phyloP scores from a whole-genome alignment of 257 asterid species.

The Nicotiana otophora region DNA sequence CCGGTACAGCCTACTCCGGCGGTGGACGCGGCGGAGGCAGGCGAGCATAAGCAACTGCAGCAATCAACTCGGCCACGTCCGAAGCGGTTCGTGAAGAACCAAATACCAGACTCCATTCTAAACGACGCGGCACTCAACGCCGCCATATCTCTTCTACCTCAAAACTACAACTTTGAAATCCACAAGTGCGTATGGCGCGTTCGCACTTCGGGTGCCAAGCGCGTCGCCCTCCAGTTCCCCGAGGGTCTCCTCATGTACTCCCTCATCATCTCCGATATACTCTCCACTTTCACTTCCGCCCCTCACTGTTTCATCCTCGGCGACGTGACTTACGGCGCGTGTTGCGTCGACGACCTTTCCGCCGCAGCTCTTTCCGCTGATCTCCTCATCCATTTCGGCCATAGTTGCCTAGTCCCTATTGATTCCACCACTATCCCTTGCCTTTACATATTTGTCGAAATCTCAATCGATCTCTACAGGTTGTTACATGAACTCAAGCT shows the following conservation, averaged over 20 bases:
- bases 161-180: constrained; percentile 89
- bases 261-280: constrained; percentile 79
- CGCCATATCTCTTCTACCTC: constrained; percentile 76
- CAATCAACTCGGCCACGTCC: constrained; percentile 33
- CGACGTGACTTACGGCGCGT: constrained; percentile 96
- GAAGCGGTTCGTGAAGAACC: constrained; percentile 76
- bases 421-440: constrained; percentile 71
- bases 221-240: constrained; percentile 92
- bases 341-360: constrained; percentile 93
- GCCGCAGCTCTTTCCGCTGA: constrained; percentile 81
- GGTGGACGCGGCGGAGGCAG: not conserved
- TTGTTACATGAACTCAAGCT: constrained; percentile 50
- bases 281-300: constrained; percentile 69
- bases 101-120: constrained; percentile 79
- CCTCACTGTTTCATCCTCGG: constrained; percentile 83
- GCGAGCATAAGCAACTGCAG: not conserved
- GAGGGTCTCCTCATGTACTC: constrained; percentile 89
- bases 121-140: constrained; percentile 75
- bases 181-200: constrained; percentile 88
- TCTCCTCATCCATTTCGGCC: constrained; percentile 88
- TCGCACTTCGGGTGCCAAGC: constrained; percentile 52
- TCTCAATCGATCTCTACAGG: constrained; percentile 49
- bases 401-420: constrained; percentile 88
- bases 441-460: constrained; percentile 80
- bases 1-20: not conserved